Base-by-base conservation (phyloP, 140 eudicot species). In the Ambrosia hybrid region DNA sequence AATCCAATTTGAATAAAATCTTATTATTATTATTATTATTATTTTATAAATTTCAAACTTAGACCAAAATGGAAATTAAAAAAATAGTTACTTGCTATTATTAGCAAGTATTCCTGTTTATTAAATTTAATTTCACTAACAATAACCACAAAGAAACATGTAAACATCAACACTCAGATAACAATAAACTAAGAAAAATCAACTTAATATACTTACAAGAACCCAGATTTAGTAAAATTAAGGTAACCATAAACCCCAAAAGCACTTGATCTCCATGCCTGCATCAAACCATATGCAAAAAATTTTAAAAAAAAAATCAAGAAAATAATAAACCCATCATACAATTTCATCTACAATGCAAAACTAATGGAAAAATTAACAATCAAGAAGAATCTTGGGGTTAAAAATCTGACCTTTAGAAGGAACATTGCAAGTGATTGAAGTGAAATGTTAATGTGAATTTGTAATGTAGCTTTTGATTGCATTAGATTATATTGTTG, bases 161-260 rank as follows among this genome's bases (percentile, higher is more conserved):
- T n/a, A n/a, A n/a, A 72, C 5, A 72, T 58, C 16, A 26, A 4
- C 26, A 48, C 9, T 34, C 41, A 41, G 8, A 41, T 41, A 43
- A 68, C 60, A 26, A 38, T 30, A 58, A n/a, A n/a, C n/a, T n/a
- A n/a, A n/a, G n/a, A n/a, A n/a, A n/a, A n/a, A n/a, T n/a, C n/a
- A n/a, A n/a, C n/a, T n/a, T n/a, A n/a, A n/a, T 71, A 41, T 71
- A 73, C 97, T 84, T 46, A 90, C 99, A 84, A 9, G 71, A 78
- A 93, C 16, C 82, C 97, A 51, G 93, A 80, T 68, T 90, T 93
- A 74, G 98, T 93, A 86, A 93, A 93, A 81, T 93, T 90, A 67
- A 82, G 82, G 87, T 87, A 93, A 3, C 98, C 98, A 84, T 87
- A 90, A 33, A 83, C 33, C 36, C 96, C 97, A 76, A 93, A 93